Evolutionary conservation across 257 asterid genomes (phyloP), one percentile per base, ranked within the genome.

Genomic region (Rauvolfia tetraphylla): DNA sequence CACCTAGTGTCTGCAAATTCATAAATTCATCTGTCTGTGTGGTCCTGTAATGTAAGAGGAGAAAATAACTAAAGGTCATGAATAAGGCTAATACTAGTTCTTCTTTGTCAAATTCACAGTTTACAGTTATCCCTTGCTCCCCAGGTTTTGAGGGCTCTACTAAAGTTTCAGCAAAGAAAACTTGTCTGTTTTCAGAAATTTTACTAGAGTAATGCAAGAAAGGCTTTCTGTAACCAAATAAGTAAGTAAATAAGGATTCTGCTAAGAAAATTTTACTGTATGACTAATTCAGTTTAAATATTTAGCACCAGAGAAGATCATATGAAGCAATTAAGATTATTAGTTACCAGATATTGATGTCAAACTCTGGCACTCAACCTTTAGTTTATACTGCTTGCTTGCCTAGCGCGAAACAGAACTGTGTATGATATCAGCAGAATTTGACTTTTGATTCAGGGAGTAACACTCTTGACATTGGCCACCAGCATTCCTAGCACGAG

Each of bases 401-500:
- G 23, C 51, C 51, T 17, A 34, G 29, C 12, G 20, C 0, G 72
- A 39, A 68, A 39, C 22, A 1, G 29, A 39, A 5, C 20, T 0
- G n/a, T 39, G 13, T 66, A 39, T 44, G 62, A 14, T 15, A 49
- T 49, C 3, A 18, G 49, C 10, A 44, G 14, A 44, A 44, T 44
- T 44, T 49, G 31, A 38, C 33, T 23, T 70, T 58, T 23, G 39
- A 65, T 59, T 13, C 85, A 93, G 98, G 98, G 98, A 46, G 96
- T 87, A 11, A 72, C 88, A 39, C 18, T 93, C 62, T 67, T 93
- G 80, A 91, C 98, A 62, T 44, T 90, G 44, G 87, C 98, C 48
- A 90, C 97, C 8, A 86, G 89, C 75, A 78, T 91, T 7, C 83
- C 91, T 0, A 77, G 90, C 90, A 93, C 90, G 97, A 81, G 84